Evolutionary conservation across 2,329 filamentous ascomycete genomes (phyloP).

Genomic region (Penicillium olsonii): DNA sequence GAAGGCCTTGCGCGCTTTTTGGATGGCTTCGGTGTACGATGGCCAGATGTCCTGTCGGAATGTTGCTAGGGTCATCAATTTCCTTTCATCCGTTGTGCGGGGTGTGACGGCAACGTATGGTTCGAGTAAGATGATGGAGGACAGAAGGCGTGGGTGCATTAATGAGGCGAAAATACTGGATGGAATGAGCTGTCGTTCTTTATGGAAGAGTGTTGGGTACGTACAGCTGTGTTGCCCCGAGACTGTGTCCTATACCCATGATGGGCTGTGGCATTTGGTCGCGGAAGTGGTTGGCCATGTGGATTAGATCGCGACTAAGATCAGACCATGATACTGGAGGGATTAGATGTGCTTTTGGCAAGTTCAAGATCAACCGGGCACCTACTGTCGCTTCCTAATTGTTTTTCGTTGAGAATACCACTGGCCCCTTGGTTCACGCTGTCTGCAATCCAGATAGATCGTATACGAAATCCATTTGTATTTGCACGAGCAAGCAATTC

Average conservation of each 20-base stretch:
- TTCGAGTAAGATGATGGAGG: slow-evolving; percentile 72
- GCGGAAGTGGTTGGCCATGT: slow-evolving; percentile 44
- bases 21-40: slow-evolving; percentile 61
- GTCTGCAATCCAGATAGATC: slow-evolving; percentile 80
- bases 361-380: slow-evolving; percentile 44
- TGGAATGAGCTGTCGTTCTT: background rate
- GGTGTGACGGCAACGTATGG: slow-evolving; percentile 33
- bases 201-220: background rate
- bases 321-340: slow-evolving; percentile 65
- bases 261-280: slow-evolving; percentile 57
- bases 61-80: background rate
- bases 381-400: slow-evolving; percentile 76
- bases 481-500: slow-evolving; percentile 63
- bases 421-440: slow-evolving; percentile 75
- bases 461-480: slow-evolving; percentile 62
- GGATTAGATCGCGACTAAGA: slow-evolving; percentile 73
- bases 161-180: slow-evolving; percentile 60
- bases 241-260: slow-evolving; percentile 83
- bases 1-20: slow-evolving; percentile 57
- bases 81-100: background rate
- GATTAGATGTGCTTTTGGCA: background rate
- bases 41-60: slow-evolving; percentile 69
- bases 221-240: slow-evolving; percentile 67
- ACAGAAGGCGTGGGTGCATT: slow-evolving; percentile 74
- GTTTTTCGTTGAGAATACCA: slow-evolving; percentile 68